Evolutionary conservation across 2,329 filamentous ascomycete genomes (phyloP).

Genomic region (Fusarium ramigenum): DNA sequence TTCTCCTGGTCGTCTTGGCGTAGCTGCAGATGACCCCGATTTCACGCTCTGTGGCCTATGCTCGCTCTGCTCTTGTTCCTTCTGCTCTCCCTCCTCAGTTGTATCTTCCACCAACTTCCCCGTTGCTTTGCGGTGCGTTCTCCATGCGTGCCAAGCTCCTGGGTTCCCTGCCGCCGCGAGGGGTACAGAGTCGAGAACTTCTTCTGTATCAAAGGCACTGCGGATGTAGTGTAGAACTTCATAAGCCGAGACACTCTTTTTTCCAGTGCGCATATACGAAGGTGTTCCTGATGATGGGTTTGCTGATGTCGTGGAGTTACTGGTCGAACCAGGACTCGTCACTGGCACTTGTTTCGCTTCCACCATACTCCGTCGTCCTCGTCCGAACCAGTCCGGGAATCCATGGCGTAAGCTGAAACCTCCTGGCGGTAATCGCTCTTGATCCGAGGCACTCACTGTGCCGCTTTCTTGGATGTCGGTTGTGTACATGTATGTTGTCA

Average conservation of each 20-base stretch:
- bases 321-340: slow-evolving; percentile 34
- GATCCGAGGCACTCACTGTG: slow-evolving; percentile 83
- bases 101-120: slow-evolving; percentile 41
- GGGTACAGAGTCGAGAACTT: slow-evolving; percentile 80
- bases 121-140: slow-evolving; percentile 66
- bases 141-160: slow-evolving; percentile 95
- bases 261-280: slow-evolving; percentile 54
- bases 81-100: neutral
- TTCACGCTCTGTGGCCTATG: slow-evolving; percentile 18
- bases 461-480: slow-evolving; percentile 79
- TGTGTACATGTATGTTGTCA: slow-evolving; percentile 94
- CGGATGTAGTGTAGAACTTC: slow-evolving; percentile 83
- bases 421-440: slow-evolving; percentile 84
- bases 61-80: neutral
- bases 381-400: slow-evolving; percentile 89
- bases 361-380: slow-evolving; percentile 56
- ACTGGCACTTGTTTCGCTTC: slow-evolving; percentile 53
- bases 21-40: neutral
- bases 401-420: slow-evolving; percentile 91
- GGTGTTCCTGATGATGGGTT: slow-evolving; percentile 44
- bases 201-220: slow-evolving; percentile 81
- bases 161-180: slow-evolving; percentile 87
- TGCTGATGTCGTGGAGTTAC: slow-evolving; percentile 45
- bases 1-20: slow-evolving; percentile 67
- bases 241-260: slow-evolving; percentile 63